Base-by-base conservation (phyloP, 108 stramenopile species). In the Nitzschia sp. region DNA sequence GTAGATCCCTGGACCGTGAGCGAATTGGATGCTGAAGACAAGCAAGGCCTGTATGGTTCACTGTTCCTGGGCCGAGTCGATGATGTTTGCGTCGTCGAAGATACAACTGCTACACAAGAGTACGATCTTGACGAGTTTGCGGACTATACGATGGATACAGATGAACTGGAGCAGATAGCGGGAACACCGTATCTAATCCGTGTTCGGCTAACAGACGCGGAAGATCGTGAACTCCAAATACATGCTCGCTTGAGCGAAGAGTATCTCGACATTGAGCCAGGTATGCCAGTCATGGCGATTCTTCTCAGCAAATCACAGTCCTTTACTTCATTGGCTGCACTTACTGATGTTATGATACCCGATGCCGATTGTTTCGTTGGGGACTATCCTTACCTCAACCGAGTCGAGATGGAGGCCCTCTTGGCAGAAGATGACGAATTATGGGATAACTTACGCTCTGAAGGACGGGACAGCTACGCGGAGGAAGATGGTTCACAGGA, bases 311-410 rank as follows among this genome's bases (percentile, higher is more conserved):
- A 83, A 19, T 78, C 72, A 23, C 72, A 58, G 53, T 33, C 60
- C 22, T 93, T 93, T 74, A 41, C 55, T 1, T 53, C 71, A 16
- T 63, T 93, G 30, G 84, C 87, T 1, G 91, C 78, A 8, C 69
- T 93, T 73, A 86, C 91, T 6, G 91, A 93, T 62, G 76, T 93
- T 30, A 75, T 71, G 38, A 74, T 90, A 0, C 76, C 87, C 22
- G 87, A 88, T 60, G 84, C 77, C 8, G 65, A 72, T 21, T 78
- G 80, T 21, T 93, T 81, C 76, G 79, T 93, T 9, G 91, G 91
- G 26, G 91, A 93, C 65, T 93, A 93, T 71, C 91, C 91, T 0
- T 93, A 93, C 58, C 59, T 93, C 23, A 77, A 86, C 61, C 61
- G 77, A 33, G 59, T 68, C 3, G 76, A 68, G 21, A 47, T 78